These are phyloP conservation scores for Sarocladium kiliense DNA, from an alignment of 2,329 filamentous ascomycete species.

Conservation along the genomic window DNA sequence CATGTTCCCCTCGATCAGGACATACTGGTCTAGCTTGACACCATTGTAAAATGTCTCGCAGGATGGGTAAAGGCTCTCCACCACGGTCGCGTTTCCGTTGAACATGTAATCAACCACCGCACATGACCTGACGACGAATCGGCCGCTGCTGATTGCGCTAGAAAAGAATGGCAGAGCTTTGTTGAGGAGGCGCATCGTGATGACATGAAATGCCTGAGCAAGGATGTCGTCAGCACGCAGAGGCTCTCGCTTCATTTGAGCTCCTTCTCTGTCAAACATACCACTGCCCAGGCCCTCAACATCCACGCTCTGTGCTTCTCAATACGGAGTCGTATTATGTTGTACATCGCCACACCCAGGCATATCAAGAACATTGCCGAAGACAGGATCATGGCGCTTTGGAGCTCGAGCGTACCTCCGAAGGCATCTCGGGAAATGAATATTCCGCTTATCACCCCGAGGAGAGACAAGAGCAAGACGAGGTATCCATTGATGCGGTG, in stretches of 20 bases:
- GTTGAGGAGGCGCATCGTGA: conserved; percentile 44
- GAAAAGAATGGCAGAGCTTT: conserved; percentile 23
- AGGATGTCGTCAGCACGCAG: neutral
- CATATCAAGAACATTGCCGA: conserved; percentile 38
- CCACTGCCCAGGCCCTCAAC: conserved; percentile 49
- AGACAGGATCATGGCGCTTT: conserved; percentile 37
- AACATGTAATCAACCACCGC: conserved; percentile 39
- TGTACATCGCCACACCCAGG: conserved; percentile 44
- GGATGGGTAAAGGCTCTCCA: conserved; percentile 30
- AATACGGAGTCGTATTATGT: conserved; percentile 56
- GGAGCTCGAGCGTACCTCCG: conserved; percentile 48
- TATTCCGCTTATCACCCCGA: conserved; percentile 42
- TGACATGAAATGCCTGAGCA: conserved; percentile 36
- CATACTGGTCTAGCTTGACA: conserved; percentile 10
- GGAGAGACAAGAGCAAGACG: conserved; percentile 40
- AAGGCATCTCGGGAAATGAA: conserved; percentile 48
- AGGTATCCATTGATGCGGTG: conserved; percentile 59
- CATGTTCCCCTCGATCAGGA: conserved; percentile 17
- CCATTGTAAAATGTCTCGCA: conserved; percentile 33
- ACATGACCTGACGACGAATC: conserved; percentile 45
- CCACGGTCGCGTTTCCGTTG: conserved; percentile 11
- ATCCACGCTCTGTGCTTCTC: conserved; percentile 62
- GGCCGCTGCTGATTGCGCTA: conserved; percentile 28
- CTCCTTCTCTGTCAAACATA: conserved; percentile 19
- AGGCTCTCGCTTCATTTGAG: neutral